A percentile compares a stretch with the other conserved stretches of the same genome.
Conservation (phyloP, 2,329 filamentous ascomycete genomes). For the Talaromyces amestolkiae region DNA sequence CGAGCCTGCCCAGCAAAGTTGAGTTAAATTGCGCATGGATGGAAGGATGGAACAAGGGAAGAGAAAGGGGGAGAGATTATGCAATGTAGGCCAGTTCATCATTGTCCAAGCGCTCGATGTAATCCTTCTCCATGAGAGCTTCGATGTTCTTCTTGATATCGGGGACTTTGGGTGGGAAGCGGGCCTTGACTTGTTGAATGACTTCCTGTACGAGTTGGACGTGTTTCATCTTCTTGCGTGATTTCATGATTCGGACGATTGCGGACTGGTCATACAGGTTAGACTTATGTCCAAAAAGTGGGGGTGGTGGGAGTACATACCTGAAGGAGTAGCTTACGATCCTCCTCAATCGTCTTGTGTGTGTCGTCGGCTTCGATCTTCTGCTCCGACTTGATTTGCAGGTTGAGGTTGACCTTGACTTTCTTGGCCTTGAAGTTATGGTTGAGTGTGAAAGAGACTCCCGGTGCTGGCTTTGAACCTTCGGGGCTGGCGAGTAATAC, state of each 20-base stretch:
- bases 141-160: conserved; percentile 99
- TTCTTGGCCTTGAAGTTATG: conserved; percentile 98
- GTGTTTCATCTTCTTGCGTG: conserved; percentile 98
- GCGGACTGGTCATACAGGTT: conserved; percentile 64
- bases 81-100: conserved; percentile 94
- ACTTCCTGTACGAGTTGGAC: conserved; percentile 90
- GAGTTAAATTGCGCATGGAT: neutral
- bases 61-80: conserved; percentile 46
- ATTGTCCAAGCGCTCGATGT: conserved; percentile 89
- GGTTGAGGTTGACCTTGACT: conserved; percentile 92
- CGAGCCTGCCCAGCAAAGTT: neutral
- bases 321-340: conserved; percentile 93
- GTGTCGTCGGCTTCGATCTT: conserved; percentile 97
- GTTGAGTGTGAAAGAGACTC: conserved; percentile 80
- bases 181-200: conserved; percentile 88
- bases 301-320: conserved; percentile 54
- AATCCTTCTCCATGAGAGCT: conserved; percentile 97
- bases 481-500: conserved; percentile 72
- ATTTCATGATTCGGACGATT: conserved; percentile 99
- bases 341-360: conserved; percentile 99
- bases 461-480: conserved; percentile 71
- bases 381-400: conserved; percentile 89
- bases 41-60: neutral
- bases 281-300: conserved; percentile 23
- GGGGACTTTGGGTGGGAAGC: conserved; percentile 86